Evolutionary conservation across 441 rosid species (phyloP).

Genomic region (Aleurites moluccanus): DNA sequence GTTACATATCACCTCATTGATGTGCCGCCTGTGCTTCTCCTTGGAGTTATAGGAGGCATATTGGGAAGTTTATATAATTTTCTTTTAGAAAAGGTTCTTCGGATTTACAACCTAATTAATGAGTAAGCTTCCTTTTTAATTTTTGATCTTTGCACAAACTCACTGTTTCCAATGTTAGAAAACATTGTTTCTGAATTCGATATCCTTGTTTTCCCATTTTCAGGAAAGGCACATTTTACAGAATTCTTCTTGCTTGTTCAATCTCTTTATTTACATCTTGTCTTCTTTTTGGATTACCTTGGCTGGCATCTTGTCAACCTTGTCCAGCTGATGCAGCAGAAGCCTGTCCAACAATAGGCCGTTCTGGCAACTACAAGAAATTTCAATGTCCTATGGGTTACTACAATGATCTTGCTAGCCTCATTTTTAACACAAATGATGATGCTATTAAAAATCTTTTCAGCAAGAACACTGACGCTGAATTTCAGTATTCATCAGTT

Average conservation of each 20-base stretch:
- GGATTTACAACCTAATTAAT: conserved; percentile 55
- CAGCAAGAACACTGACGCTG: conserved; percentile 69
- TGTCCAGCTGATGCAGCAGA: conserved; percentile 64
- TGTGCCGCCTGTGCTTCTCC: conserved; percentile 68
- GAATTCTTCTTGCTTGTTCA: conserved; percentile 55
- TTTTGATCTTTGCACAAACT: conserved; percentile 19
- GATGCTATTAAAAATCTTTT: conserved; percentile 85
- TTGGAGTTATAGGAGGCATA: conserved; percentile 80
- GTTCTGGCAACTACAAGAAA: conserved; percentile 81
- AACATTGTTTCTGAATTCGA: conserved; percentile 12
- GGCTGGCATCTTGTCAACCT: conserved; percentile 74
- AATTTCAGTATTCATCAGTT: conserved; percentile 61
- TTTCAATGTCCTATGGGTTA: conserved; percentile 75
- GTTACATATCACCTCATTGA: conserved; percentile 66
- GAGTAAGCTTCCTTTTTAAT: conserved; percentile 46
- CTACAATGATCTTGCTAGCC: conserved; percentile 92
- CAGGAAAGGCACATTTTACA: conserved; percentile 65
- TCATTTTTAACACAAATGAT: conserved; percentile 86
- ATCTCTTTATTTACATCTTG: conserved; percentile 80
- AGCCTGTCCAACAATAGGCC: conserved; percentile 81
- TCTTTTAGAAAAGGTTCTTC: conserved; percentile 62
- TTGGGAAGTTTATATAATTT: conserved; percentile 77
- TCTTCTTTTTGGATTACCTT: conserved; percentile 86
- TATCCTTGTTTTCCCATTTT: conserved; percentile 24
- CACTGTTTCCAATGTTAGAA: background rate